Evolutionary conservation across 768 basidiomycete genomes (phyloP).

Genomic region (Suillus brevipes): DNA sequence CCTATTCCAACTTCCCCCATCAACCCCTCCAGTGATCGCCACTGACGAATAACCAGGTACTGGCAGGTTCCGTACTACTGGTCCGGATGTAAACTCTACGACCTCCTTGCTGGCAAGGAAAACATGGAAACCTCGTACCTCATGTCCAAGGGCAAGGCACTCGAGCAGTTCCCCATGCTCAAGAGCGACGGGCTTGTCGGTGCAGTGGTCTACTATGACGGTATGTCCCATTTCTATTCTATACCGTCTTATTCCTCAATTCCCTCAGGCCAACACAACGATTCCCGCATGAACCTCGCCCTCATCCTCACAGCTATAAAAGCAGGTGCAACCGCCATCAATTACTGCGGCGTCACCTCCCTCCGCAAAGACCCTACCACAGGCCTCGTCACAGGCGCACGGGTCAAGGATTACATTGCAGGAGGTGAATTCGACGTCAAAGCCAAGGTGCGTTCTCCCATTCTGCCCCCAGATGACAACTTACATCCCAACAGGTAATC

Average conservation of each 20-base stretch:
- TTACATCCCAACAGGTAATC: slow-evolving; percentile 56
- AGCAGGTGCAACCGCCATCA: slow-evolving; percentile 82
- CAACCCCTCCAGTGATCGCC: not conserved
- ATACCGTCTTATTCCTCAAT: not conserved
- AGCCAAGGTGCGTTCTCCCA: slow-evolving; percentile 56
- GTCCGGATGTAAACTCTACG: slow-evolving; percentile 95
- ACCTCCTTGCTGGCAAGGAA: slow-evolving; percentile 90
- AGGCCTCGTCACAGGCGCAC: slow-evolving; percentile 66
- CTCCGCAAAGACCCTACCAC: slow-evolving; percentile 69
- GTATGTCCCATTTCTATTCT: slow-evolving; percentile 40
- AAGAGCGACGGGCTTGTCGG: slow-evolving; percentile 91
- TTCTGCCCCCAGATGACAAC: not conserved
- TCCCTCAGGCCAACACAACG: slow-evolving; percentile 88
- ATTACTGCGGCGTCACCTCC: slow-evolving; percentile 84
- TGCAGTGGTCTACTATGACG: slow-evolving; percentile 96
- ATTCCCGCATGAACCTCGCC: slow-evolving; percentile 97
- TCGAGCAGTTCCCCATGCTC: slow-evolving; percentile 96
- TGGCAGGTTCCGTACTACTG: slow-evolving; percentile 99
- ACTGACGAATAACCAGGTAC: slow-evolving; percentile 49
- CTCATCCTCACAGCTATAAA: slow-evolving; percentile 93
- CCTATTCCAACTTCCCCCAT: not conserved
- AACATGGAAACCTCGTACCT: slow-evolving; percentile 96
- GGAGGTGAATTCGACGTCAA: slow-evolving; percentile 80
- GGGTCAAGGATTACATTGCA: slow-evolving; percentile 78
- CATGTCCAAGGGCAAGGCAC: slow-evolving; percentile 90